Evolutionary conservation across 306 rosid genomes (phyloP).

Genomic region (Astragalus membranaceus): DNA sequence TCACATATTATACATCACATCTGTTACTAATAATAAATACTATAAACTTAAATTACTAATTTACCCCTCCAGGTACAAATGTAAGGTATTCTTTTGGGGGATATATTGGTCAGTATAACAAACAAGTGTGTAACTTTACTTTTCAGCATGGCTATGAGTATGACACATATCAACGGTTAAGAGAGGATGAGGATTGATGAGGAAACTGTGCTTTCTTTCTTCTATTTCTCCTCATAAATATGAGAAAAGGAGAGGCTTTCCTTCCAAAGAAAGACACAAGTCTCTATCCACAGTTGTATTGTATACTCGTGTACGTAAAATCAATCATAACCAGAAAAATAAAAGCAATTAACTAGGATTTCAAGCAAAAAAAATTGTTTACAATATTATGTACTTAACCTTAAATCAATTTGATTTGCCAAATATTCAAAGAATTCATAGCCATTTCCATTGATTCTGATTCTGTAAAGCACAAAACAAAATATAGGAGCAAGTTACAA

Average conservation of each 20-base stretch:
- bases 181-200: constrained; percentile 25
- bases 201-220: constrained; percentile 29
- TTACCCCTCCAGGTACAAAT: neutral
- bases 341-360: neutral
- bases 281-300: constrained; percentile 47
- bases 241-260: constrained; percentile 35
- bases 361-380: neutral
- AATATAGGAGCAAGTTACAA: neutral
- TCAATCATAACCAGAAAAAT: constrained; percentile 36
- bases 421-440: constrained; percentile 16
- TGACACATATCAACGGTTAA: constrained; percentile 27
- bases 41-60: too few species aligned
- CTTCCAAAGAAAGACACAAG: constrained; percentile 83
- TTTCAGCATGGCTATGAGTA: constrained; percentile 18
- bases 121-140: constrained; percentile 30
- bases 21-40: neutral
- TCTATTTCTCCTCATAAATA: constrained; percentile 17
- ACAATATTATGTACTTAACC: constrained; percentile 17
- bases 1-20: neutral
- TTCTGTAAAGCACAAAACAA: too few species aligned
- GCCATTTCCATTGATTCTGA: constrained; percentile 4
- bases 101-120: constrained; percentile 6
- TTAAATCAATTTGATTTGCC: constrained; percentile 33
- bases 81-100: neutral
- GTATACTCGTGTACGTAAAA: constrained; percentile 25